Conservation (phyloP, 164 flowering plant species). For the Vitis rupestris region DNA sequence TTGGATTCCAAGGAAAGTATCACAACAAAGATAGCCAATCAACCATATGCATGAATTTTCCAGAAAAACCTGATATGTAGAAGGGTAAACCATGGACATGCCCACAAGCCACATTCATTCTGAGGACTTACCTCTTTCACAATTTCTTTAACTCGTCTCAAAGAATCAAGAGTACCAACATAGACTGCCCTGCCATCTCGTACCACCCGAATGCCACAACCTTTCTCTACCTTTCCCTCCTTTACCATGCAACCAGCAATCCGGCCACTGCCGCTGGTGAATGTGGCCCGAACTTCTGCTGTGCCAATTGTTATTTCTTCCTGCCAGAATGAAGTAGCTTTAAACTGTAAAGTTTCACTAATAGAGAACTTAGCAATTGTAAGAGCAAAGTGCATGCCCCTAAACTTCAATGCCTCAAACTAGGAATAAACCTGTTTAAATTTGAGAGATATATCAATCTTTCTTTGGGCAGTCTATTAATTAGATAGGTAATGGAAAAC, state of each 20-base stretch:
- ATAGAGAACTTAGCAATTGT: neutral
- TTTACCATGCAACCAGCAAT: constrained; percentile 95
- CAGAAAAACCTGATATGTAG: neutral
- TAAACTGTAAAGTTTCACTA: neutral
- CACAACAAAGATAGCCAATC: neutral
- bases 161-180: constrained; percentile 66
- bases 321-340: constrained; percentile 31
- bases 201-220: constrained; percentile 65
- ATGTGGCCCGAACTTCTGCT: constrained; percentile 79
- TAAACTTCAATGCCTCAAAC: neutral
- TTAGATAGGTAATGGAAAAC: neutral
- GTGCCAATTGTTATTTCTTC: constrained; percentile 78
- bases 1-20: neutral
- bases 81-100: neutral
- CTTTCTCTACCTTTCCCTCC: constrained; percentile 77
- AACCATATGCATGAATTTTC: neutral
- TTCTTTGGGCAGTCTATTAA: neutral
- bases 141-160: constrained; percentile 80
- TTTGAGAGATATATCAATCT: no score
- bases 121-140: constrained; percentile 77
- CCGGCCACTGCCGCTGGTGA: constrained; percentile 92
- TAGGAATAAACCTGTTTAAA: no score
- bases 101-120: neutral
- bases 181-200: constrained; percentile 60
- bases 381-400: neutral